These are phyloP conservation scores for Aspergillus cristatus DNA, from an alignment of 495 filamentous ascomycete species.

Conservation along the genomic window DNA sequence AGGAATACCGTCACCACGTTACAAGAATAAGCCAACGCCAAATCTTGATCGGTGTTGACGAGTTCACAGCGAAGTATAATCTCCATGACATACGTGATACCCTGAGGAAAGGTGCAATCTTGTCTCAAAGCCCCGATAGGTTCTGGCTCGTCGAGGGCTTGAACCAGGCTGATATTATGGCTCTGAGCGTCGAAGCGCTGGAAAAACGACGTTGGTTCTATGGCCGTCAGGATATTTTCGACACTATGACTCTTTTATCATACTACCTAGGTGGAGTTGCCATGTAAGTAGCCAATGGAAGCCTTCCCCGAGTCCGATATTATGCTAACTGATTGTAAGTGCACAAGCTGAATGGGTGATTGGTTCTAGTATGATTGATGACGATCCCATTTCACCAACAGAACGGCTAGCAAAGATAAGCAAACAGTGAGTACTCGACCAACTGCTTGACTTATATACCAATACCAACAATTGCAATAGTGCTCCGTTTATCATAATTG, in stretches of 20 bases:
- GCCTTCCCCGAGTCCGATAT: too few relatives aligned
- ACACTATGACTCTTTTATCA: background rate
- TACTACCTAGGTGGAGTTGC: background rate
- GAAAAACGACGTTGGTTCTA: background rate
- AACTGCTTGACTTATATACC: too few relatives aligned
- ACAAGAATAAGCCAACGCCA: background rate
- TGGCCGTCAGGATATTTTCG: background rate
- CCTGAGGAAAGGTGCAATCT: background rate
- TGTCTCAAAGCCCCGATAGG: background rate
- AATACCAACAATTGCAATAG: conserved; percentile 11
- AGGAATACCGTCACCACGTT: too few relatives aligned
- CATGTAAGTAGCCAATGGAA: background rate
- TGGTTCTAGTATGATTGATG: too few relatives aligned
- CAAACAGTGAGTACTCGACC: too few relatives aligned
- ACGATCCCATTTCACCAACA: too few relatives aligned
- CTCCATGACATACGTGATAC: background rate
- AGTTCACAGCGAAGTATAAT: background rate
- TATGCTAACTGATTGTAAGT: too few relatives aligned
- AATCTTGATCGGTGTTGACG: background rate
- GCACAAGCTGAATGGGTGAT: too few relatives aligned
- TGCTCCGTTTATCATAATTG: conserved; percentile 36
- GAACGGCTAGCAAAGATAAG: too few relatives aligned
- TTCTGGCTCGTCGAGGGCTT: background rate
- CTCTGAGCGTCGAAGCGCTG: background rate
- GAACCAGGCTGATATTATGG: background rate